Base-by-base conservation (phyloP, 306 rosid genomes). In the Medicago arabica region DNA sequence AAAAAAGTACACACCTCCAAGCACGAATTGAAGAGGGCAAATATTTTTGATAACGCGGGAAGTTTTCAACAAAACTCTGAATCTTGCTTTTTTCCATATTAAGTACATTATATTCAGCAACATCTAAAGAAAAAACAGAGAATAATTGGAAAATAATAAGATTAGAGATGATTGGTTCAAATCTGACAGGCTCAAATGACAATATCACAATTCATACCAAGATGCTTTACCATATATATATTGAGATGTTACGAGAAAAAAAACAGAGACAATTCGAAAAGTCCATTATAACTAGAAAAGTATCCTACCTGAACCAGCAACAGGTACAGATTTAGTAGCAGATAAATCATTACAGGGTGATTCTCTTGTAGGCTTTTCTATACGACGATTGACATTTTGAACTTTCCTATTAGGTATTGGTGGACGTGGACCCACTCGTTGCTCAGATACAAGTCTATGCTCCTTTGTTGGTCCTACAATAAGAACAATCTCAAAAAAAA, bases 1-100 rank as follows among this genome's bases (percentile, higher is more conserved):
- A 84, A 69, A 80, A 78, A 72, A 5, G 83, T 74, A 83, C 90
- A 51, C 83, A 91, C 97, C 77, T 85, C 98, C 97, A 93, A 61
- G 89, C 38, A 34, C 69, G 67, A 39, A 47, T 19, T 41, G 49
- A 78, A 53, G 89, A 78, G 59, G 97, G 98, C 18, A 87, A 69
- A 80, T 15, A 70, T 31, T 60, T 38, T 43, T 0, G 23, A 54
- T 83, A 46, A 25, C 53, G 40, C 55, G 66, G 41, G 13, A 84
- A 9, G 71, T 68, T 50, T 40, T 76, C 71, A 64, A 34, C 72
- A 69, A 63, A 17, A 81, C 49, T 79, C 69, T 7, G 40, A 43
- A 59, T 72, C 7, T 69, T 70, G 41, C 72, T 66, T 71, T 75
- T 83, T 77, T 75, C 83, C 74, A 13, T 53, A 80, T 62, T 54